Evolutionary conservation across 345 rosid genomes (phyloP), one percentile per base, ranked within the genome.

Genomic region (Brassica nigra): DNA sequence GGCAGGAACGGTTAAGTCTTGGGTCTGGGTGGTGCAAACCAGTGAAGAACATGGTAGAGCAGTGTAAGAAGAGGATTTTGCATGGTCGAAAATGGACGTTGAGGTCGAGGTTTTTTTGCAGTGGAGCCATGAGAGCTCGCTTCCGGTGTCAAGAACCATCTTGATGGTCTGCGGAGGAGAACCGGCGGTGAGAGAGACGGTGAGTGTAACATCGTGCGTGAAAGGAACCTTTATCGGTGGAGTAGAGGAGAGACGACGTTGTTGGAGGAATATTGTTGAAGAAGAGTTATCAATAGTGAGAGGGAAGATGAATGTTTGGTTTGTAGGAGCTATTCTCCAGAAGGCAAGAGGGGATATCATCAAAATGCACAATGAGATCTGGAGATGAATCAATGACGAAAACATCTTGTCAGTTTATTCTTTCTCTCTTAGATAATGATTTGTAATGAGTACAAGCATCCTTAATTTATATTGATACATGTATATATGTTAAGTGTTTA

Each of bases 121-220:
- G 68, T 85, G 87, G 30, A 89, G 90, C 96, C 96, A 91, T 0
- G 96, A 85, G 64, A 91, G 93, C 14, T 91, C 96, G 57, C 96
- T 91, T 39, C 93, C 96, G 0, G 96, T 91, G 78, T 91, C 93
- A 2, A 91, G 89, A 15, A 89, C 92, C 96, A 91, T 88, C 6
- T 86, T 78, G 59, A 88, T 84, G 18, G 62, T 76, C 72, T 91
- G 93, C 0, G 93, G 92, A 0, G 96, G 93, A 6, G 96, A 76
- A 23, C 93, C 96, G n/a, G 80, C 86, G 12, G 86, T 71, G 62
- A 91, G 87, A 84, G 54, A 85, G 27, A 23, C 90, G 1, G 96
- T 88, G 47, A 91, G 77, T 5, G 90, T 73, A 18, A 88, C 92
- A 73, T 89, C 83, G 65, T 87, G 89, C 39, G 70, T 91, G 71